A percentile compares a stretch with the other conserved stretches of the same genome.
Conservation (phyloP, 1,284 basidiomycete genomes). For the Sporisorium scitamineum region DNA sequence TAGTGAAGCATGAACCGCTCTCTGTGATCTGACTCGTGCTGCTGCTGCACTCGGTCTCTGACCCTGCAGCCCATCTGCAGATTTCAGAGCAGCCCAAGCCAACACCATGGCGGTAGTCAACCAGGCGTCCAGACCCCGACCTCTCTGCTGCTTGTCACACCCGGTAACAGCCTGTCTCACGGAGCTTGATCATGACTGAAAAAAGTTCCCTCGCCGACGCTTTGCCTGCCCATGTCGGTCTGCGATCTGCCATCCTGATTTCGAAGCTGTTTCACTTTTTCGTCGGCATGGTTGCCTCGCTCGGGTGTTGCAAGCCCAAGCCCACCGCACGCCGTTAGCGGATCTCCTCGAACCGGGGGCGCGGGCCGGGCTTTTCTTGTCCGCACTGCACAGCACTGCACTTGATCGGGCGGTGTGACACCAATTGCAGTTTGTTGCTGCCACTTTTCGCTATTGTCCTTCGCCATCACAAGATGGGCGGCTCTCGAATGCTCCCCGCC, state of each 20-base stretch:
- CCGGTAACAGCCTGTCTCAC: neutral
- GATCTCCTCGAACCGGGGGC: conserved; percentile 14
- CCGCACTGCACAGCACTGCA: neutral
- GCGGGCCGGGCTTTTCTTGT: neutral
- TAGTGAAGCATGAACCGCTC: neutral
- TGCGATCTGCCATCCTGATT: conserved; percentile 17
- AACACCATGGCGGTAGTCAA: conserved; percentile 4
- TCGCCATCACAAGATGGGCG: neutral
- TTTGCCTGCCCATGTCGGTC: conserved; percentile 13
- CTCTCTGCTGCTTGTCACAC: neutral
- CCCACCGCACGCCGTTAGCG: neutral
- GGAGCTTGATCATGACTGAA: neutral
- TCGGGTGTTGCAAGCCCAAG: conserved; percentile 1
- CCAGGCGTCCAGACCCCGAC: conserved; percentile 27
- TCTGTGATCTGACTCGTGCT: neutral
- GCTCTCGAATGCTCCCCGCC: neutral
- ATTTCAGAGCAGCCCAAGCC: conserved; percentile 8
- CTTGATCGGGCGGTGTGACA: conserved; percentile 7
- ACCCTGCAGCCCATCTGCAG: conserved; percentile 27
- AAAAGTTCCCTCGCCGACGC: neutral
- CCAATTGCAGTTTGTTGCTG: neutral
- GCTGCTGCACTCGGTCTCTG: conserved; percentile 19
- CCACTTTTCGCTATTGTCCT: conserved; percentile 1
- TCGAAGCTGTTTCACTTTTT: conserved; percentile 38
- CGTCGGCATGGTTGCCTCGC: conserved; percentile 14